Evolutionary conservation across 352 stramenopile species (phyloP).

Genomic region (Halophytophthora batemanensis): DNA sequence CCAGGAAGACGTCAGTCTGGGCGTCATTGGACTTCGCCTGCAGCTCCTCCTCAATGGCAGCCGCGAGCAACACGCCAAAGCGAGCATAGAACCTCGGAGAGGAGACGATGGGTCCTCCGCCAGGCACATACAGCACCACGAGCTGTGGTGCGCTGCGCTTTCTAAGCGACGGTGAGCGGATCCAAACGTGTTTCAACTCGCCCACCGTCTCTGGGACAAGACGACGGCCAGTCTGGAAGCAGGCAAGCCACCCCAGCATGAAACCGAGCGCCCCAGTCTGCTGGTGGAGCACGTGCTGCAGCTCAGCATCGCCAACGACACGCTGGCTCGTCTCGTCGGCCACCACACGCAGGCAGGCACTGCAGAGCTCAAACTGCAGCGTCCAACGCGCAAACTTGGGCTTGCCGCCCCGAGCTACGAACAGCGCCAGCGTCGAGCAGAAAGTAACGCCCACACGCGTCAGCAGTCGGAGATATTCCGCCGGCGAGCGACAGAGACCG

Average conservation of each 20-base stretch:
- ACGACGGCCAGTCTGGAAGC: constrained; percentile 6
- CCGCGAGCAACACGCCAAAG: constrained; percentile 7
- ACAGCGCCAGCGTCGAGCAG: constrained; percentile 3
- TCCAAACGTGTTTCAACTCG: constrained; percentile 32
- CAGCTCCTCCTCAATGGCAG: constrained; percentile 16
- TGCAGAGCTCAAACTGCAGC: constrained; percentile 27
- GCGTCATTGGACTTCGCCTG: background rate
- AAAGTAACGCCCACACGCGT: background rate
- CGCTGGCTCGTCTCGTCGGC: constrained; percentile 24
- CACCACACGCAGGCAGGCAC: constrained; percentile 13
- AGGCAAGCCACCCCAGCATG: constrained; percentile 14
- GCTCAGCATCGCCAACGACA: constrained; percentile 8
- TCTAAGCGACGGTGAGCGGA: constrained; percentile 8
- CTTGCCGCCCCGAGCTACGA: constrained; percentile 11
- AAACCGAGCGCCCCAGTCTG: constrained; percentile 21
- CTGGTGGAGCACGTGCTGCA: constrained; percentile 19
- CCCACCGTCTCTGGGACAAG: constrained; percentile 15
- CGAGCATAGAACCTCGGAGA: constrained; percentile 21
- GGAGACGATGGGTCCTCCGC: constrained; percentile 30
- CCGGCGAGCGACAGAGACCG: constrained; percentile 10
- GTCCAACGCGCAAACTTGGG: constrained; percentile 35
- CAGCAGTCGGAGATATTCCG: constrained; percentile 3
- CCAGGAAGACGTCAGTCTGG: constrained; percentile 19
- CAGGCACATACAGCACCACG: constrained; percentile 38
- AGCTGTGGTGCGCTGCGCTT: constrained; percentile 8